These are phyloP conservation scores for Wickerhamomyces xylosicus DNA, from an alignment of 805 yeast species.

Conservation along the genomic window DNA sequence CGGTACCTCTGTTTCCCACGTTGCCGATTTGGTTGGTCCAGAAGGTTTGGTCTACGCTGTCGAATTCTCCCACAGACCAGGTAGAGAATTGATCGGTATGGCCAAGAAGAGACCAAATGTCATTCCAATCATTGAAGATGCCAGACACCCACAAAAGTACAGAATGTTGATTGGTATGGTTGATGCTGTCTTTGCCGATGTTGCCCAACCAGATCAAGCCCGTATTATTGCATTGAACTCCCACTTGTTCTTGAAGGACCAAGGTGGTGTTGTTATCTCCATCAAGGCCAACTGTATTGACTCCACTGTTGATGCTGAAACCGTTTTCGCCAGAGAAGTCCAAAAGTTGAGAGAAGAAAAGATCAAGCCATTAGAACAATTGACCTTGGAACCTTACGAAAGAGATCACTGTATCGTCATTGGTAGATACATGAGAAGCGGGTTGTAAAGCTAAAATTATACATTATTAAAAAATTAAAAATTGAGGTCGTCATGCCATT, in stretches of 20 bases:
- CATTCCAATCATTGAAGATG: slow-evolving; percentile 98
- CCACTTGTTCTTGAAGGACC: slow-evolving; percentile 95
- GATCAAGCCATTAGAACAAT: slow-evolving; percentile 96
- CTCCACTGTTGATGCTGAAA: slow-evolving; percentile 98
- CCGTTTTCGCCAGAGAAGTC: slow-evolving; percentile 98
- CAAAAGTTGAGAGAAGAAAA: slow-evolving; percentile 98
- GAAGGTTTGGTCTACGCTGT: slow-evolving; percentile 98
- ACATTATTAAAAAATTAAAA: not conserved
- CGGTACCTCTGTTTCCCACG: slow-evolving; percentile 98
- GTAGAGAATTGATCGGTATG: slow-evolving; percentile 98
- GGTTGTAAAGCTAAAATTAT: slow-evolving; percentile 25
- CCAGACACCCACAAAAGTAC: slow-evolving; percentile 99
- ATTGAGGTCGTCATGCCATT: not conserved
- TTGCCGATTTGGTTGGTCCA: slow-evolving; percentile 97
- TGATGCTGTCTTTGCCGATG: slow-evolving; percentile 97
- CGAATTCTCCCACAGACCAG: slow-evolving; percentile 99
- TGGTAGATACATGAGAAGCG: slow-evolving; percentile 93
- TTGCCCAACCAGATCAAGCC: slow-evolving; percentile 99
- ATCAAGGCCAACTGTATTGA: slow-evolving; percentile 99
- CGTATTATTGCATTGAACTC: slow-evolving; percentile 98
- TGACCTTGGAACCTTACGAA: slow-evolving; percentile 98
- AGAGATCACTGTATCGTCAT: slow-evolving; percentile 99
- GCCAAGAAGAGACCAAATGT: slow-evolving; percentile 99
- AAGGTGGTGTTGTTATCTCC: slow-evolving; percentile 97
- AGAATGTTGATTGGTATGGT: slow-evolving; percentile 99